These are phyloP conservation scores for Apiospora arundinis DNA, from an alignment of 2,329 filamentous ascomycete species.

Conservation along the genomic window DNA sequence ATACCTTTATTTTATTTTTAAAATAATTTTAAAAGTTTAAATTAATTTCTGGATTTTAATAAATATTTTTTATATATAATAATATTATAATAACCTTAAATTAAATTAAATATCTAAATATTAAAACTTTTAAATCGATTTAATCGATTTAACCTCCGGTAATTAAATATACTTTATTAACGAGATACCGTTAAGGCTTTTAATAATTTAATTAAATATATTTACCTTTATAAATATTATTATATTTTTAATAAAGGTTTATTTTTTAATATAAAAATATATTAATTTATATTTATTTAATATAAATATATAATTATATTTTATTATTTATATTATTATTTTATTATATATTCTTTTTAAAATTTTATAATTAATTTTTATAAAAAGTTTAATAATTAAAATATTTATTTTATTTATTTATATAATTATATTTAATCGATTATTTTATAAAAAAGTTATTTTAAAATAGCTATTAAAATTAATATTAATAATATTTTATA, in stretches of 20 bases:
- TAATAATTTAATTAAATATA: background rate
- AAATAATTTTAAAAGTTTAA: too few relatives aligned
- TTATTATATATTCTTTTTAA: background rate
- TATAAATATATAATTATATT: conserved; percentile 11
- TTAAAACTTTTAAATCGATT: too few relatives aligned
- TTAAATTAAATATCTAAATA: background rate
- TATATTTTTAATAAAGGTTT: too few relatives aligned
- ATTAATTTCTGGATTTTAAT: background rate
- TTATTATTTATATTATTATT: conserved; percentile 18
- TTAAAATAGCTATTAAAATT: too few relatives aligned
- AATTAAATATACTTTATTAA: too few relatives aligned
- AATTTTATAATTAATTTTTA: background rate
- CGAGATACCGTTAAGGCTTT: background rate
- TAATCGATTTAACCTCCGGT: too few relatives aligned
- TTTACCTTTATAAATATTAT: background rate
- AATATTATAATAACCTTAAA: background rate
- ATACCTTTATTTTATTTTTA: too few relatives aligned
- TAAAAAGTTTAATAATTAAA: background rate
- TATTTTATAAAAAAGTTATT: background rate
- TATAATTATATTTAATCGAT: background rate
- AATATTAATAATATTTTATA: background rate
- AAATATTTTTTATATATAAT: background rate
- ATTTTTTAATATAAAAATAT: conserved; percentile 1
- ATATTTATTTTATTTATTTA: background rate
- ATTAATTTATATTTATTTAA: conserved; percentile 6